These are phyloP conservation scores for Carex myosuroides DNA, from an alignment of 176 grass and related monocot species.

Conservation along the genomic window DNA sequence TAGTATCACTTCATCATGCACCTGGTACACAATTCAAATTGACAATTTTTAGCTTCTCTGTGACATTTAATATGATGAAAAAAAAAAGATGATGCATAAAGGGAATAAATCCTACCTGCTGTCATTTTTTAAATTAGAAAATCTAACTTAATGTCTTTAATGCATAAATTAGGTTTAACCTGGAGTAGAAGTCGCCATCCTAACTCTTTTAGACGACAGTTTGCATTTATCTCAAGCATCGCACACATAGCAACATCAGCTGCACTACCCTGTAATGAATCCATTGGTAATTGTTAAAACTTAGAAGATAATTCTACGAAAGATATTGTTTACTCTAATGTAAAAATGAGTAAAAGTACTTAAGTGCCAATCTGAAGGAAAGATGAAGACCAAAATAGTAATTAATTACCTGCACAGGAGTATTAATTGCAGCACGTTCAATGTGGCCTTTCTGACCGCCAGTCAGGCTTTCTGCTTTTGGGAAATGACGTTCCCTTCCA, in stretches of 20 bases:
- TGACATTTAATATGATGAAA: neutral
- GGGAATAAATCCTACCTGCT: neutral
- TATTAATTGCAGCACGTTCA: conserved; percentile 95
- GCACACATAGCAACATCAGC: conserved; percentile 99
- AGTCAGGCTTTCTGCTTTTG: conserved; percentile 36
- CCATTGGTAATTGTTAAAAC: conserved; percentile 7
- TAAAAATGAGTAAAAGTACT: neutral
- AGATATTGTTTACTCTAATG: conserved; percentile 1
- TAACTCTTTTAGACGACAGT: conserved; percentile 67
- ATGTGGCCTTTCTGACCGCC: conserved; percentile 62
- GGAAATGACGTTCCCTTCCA: conserved; percentile 63
- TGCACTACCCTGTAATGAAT: conserved; percentile 73
- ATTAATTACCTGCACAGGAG: conserved; percentile 83
- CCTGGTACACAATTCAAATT: conserved; percentile 33
- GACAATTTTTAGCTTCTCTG: neutral
- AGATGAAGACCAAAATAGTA: conserved; percentile 1
- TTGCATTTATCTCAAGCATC: conserved; percentile 85
- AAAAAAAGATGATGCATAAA: neutral
- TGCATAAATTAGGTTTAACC: conserved; percentile 32
- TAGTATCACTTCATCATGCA: conserved; percentile 97
- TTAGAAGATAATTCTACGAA: neutral
- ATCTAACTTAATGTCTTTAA: neutral
- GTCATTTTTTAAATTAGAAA: neutral
- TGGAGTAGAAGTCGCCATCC: conserved; percentile 87
- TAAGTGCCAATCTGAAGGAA: neutral